phyloP scores from a whole-genome alignment of 116 monocot genomes.

The Zostera marina region DNA sequence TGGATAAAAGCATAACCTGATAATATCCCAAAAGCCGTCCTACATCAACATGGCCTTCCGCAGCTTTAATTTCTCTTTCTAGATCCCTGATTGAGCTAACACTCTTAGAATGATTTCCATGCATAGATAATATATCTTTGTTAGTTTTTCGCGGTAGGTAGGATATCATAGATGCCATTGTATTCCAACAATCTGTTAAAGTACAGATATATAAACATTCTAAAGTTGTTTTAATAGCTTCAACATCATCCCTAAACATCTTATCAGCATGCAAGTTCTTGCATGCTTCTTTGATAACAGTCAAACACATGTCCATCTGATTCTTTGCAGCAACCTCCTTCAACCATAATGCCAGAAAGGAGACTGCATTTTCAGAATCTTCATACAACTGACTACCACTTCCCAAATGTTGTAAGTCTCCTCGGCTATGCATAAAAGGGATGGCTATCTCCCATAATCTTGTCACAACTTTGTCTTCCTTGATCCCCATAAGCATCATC shows the following conservation, averaged over 20 bases:
- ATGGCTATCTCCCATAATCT: constrained; percentile 51
- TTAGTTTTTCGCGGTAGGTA: constrained; percentile 37
- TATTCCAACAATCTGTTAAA: constrained; percentile 76
- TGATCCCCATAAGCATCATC: constrained; percentile 55
- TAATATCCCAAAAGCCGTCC: constrained; percentile 80
- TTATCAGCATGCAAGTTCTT: constrained; percentile 30
- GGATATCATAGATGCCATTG: constrained; percentile 68
- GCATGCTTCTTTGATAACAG: constrained; percentile 71
- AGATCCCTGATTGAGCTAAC: constrained; percentile 23
- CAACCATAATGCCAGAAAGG: constrained; percentile 68
- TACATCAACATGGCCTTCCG: constrained; percentile 88
- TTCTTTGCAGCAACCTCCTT: constrained; percentile 67
- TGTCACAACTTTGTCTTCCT: constrained; percentile 37
- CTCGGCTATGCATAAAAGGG: constrained; percentile 51
- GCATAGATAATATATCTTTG: constrained; percentile 24
- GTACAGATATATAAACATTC: constrained; percentile 64
- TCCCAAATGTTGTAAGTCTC: not conserved
- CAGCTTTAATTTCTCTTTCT: constrained; percentile 47
- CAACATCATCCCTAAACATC: constrained; percentile 51
- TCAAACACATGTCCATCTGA: constrained; percentile 55
- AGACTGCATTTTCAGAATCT: constrained; percentile 10
- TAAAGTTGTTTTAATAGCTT: constrained; percentile 48
- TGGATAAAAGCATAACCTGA: constrained; percentile 40
- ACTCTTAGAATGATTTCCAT: constrained; percentile 17
- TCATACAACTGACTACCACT: not conserved